These are phyloP conservation scores for Aspergillus quadrilineatus DNA, from an alignment of 2,329 filamentous ascomycete species.

Conservation along the genomic window DNA sequence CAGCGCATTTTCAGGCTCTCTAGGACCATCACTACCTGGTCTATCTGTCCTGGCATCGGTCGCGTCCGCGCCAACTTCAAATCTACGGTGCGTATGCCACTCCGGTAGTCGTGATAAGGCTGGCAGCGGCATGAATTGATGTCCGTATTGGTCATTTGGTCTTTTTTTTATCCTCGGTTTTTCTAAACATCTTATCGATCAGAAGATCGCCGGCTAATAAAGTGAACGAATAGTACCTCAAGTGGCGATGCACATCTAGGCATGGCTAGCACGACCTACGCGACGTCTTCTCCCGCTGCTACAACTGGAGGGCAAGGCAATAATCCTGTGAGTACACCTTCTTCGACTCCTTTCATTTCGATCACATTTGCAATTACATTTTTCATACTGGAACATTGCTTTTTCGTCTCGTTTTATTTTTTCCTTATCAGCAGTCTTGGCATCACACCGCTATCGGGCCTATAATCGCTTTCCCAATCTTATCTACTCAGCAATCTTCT, in stretches of 20 bases:
- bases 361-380: background rate
- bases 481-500: slow-evolving; percentile 34
- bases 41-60: slow-evolving; percentile 61
- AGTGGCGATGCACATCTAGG: slow-evolving; percentile 49
- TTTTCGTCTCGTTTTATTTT: slow-evolving; percentile 24
- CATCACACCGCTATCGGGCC: slow-evolving; percentile 39
- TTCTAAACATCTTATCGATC: slow-evolving; percentile 2
- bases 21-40: slow-evolving; percentile 52
- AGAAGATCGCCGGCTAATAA: slow-evolving; percentile 22
- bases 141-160: background rate
- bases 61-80: slow-evolving; percentile 53
- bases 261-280: slow-evolving; percentile 61
- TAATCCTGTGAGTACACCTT: slow-evolving; percentile 41
- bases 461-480: slow-evolving; percentile 44
- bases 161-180: background rate
- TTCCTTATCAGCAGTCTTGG: slow-evolving; percentile 40
- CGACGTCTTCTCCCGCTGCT: slow-evolving; percentile 63
- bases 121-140: background rate
- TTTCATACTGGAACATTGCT: slow-evolving; percentile 16
- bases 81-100: slow-evolving; percentile 48
- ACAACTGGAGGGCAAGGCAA: slow-evolving; percentile 63
- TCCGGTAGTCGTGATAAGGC: slow-evolving; percentile 3
- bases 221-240: slow-evolving; percentile 30
- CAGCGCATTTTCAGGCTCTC: slow-evolving; percentile 34
- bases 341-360: background rate